These are phyloP conservation scores for Pichia sp. DNA, from an alignment of 1,139 yeast species.

Conservation along the genomic window DNA sequence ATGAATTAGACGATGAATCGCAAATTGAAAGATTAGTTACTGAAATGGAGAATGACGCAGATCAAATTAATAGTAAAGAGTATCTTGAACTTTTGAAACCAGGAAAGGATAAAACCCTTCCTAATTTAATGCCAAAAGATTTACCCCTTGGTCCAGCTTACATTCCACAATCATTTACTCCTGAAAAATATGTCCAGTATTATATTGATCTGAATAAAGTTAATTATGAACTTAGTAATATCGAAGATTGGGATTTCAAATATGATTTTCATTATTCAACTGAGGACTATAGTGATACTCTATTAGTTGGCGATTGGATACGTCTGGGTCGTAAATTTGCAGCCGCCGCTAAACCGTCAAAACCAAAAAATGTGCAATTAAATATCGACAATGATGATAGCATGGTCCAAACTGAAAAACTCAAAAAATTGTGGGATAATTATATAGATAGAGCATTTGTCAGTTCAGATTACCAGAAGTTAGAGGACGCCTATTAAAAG, in stretches of 20 bases:
- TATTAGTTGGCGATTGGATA: slow-evolving; percentile 58
- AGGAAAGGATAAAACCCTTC: slow-evolving; percentile 57
- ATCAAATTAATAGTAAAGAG: slow-evolving; percentile 1
- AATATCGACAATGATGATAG: slow-evolving; percentile 16
- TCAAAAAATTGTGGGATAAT: slow-evolving; percentile 37
- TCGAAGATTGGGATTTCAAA: slow-evolving; percentile 39
- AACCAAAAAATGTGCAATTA: slow-evolving; percentile 17
- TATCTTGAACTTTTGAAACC: slow-evolving; percentile 22
- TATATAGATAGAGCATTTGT: slow-evolving; percentile 48
- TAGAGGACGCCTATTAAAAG: slow-evolving; percentile 18
- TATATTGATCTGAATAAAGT: slow-evolving; percentile 49
- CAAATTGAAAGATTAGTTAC: slow-evolving; percentile 13
- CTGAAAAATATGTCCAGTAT: slow-evolving; percentile 65
- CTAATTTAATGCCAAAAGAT: slow-evolving; percentile 53
- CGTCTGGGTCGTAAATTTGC: slow-evolving; percentile 50
- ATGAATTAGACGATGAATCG: slow-evolving; percentile 26
- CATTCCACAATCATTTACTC: slow-evolving; percentile 62
- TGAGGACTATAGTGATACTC: slow-evolving; percentile 50
- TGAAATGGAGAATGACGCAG: slow-evolving; percentile 11
- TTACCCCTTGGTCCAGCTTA: slow-evolving; percentile 70
- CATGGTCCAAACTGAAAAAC: slow-evolving; percentile 1
- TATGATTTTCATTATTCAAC: slow-evolving; percentile 68
- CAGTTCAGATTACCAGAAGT: slow-evolving; percentile 54
- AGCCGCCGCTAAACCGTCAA: slow-evolving; percentile 28
- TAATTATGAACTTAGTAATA: slow-evolving; percentile 12